Conservation (phyloP, 331 rosid species). For the Prunus yedoensis region DNA sequence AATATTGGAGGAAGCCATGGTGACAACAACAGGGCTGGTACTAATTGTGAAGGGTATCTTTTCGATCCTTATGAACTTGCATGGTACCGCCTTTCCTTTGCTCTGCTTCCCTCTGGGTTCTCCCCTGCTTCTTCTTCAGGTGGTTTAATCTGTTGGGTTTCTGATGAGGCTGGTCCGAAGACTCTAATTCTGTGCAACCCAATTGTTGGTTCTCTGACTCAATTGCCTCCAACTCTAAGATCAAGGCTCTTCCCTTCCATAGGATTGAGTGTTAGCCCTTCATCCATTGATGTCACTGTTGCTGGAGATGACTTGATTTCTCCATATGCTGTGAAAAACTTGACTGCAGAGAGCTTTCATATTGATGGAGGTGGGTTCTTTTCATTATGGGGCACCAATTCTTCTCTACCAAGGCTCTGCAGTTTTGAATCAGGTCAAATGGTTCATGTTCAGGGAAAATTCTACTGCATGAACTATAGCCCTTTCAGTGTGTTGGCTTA, state of each 20-base stretch:
- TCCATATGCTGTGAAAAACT: slow-evolving; percentile 83
- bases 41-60: slow-evolving; percentile 59
- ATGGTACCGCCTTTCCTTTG: slow-evolving; percentile 71
- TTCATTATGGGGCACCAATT: slow-evolving; percentile 77
- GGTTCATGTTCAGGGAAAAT: slow-evolving; percentile 64
- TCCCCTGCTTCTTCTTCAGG: slow-evolving; percentile 77
- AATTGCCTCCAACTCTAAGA: slow-evolving; percentile 63
- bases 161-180: slow-evolving; percentile 82
- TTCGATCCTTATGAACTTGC: slow-evolving; percentile 72
- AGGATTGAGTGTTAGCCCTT: slow-evolving; percentile 60
- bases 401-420: slow-evolving; percentile 74
- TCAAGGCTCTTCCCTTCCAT: slow-evolving; percentile 84
- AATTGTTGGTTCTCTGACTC: slow-evolving; percentile 61
- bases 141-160: slow-evolving; percentile 71
- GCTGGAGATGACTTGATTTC: slow-evolving; percentile 97
- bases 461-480: slow-evolving; percentile 86
- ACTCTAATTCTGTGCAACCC: slow-evolving; percentile 76
- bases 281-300: slow-evolving; percentile 64
- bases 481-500: slow-evolving; percentile 79
- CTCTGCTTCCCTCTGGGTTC: slow-evolving; percentile 65
- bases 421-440: slow-evolving; percentile 81
- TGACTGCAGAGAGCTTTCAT: slow-evolving; percentile 82
- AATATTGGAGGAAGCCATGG: slow-evolving; percentile 7
- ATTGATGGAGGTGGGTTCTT: slow-evolving; percentile 79
- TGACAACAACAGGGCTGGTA: not conserved